Base-by-base conservation (phyloP, 306 rosid species). In the Boehmeria nivea region DNA sequence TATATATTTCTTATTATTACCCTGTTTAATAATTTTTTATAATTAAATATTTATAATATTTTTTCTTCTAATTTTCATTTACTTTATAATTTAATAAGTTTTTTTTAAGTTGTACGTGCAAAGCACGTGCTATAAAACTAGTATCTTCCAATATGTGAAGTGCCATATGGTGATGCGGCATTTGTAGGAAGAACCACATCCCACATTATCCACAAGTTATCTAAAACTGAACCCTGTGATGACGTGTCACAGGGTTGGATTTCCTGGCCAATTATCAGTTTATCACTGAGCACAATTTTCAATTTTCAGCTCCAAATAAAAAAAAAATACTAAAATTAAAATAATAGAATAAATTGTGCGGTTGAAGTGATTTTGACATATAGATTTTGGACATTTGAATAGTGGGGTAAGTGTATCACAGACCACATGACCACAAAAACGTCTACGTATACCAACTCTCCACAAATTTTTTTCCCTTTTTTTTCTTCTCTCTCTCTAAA, bases 121-220 rank as follows among this genome's bases (percentile, higher is more conserved):
- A n/a, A 10, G 5, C 36, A 10, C 36, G 1, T 31, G 34, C 5
- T 31, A 4, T 10, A 31, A 31, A 31, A 31, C 36, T 4, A 31
- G 36, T n/a, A n/a, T n/a, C n/a, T n/a, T n/a, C n/a, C n/a, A n/a
- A n/a, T n/a, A n/a, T n/a, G n/a, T n/a, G n/a, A n/a, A n/a, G n/a
- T n/a, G n/a, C n/a, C n/a, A n/a, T n/a, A 48, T 23, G 33, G 13
- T n/a, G 62, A 21, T 16, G 52, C 26, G 53, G 22, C 54, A 51
- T 36, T 31, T 7, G 60, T 71, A 61, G 26, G 24, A 23, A 50
- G 52, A 31, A 72, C 85, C 95, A 83, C 69, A 65, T 86, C 81
- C 85, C 95, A 83, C 69, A 65, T 86, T 83, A 89, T 89, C 97
- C 79, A 44, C 68, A 81, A 26, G 72, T 33, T 64, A 81, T 86